Evolutionary conservation across 345 rosid species (phyloP), one percentile per base, ranked within the genome.

Genomic region (Geranium rotundifolium): DNA sequence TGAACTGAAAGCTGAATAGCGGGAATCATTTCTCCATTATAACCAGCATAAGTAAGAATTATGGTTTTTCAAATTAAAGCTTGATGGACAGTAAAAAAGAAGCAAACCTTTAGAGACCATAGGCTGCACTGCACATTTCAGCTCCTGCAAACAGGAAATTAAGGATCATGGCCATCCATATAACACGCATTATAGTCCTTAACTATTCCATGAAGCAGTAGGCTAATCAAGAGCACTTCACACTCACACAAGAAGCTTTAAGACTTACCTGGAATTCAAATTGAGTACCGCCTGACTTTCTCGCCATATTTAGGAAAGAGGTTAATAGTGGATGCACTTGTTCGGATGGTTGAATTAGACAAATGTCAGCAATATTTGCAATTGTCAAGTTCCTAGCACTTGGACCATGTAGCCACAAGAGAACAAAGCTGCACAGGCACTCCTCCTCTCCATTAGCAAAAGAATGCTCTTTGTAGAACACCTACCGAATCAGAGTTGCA

Each of bases 341-440:
- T 4, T 10, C n/a, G 37, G 0, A 56, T 46, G 67, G 20, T 58
- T 76, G 73, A 19, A 71, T 65, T 37, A 76, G n/a, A 65, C 85
- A 83, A 19, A 83, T 55, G 63, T 52, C 55, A 56, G 75, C 87
- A 10, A 83, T 57, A 31, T 63, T 76, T 69, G 67, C 78, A 37
- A 49, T 9, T 13, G 50, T 6, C 56, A 72, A 16, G 19, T 7
- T 57, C 17, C 65, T 75, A 8, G 30, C 49, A 39, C 4, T 2
- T 0, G 83, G 83, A 59, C 87, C 87, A 58, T 83, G 87, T 19
- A 31, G 34, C 84, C 81, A 80, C 19, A 19, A n/a, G 17, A 83
- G 57, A 34, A 74, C 13, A 67, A 80, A 83, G 18, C 23, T 46
- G 65, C 87, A 83, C 57, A 1, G 5, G 59, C 87, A 83, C 55